Evolutionary conservation across 345 rosid species (phyloP), one percentile per base, ranked within the genome.

Genomic region (Erodium maritimum): DNA sequence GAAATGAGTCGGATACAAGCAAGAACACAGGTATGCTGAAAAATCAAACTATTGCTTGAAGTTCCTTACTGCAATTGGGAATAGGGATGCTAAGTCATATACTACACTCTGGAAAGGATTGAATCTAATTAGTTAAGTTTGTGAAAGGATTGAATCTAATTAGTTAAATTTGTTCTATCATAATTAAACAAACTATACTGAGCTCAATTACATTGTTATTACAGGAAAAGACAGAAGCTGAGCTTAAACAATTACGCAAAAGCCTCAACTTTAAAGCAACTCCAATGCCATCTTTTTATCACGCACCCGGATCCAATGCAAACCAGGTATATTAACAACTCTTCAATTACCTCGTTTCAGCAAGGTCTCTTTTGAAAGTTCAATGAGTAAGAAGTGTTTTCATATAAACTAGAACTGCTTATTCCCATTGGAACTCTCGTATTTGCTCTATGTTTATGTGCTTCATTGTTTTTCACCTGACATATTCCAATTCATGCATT

Each of bases 221-320:
- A 64, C 71, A 91, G 96, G 80, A 83, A 72, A 77, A 76, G 67
- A 75, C 68, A 5, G 75, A 85, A 60, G 86, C 82, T 54, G 91
- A 85, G 65, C 78, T 87, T 21, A 82, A 83, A 61, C 80, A 76
- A 50, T 58, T 80, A 52, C 74, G 96, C 53, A 82, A 78, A 67
- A 80, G 86, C 74, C 90, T 91, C 25, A 85, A 91, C 63, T 90
- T 91, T 61, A 87, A 83, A 69, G 95, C 97, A 57, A 79, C 71
- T 19, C 96, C 96, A 18, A 83, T 87, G 95, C 96, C 97, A 70
- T 80, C 88, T 57, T 91, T 91, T 74, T 87, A 91, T 67, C 81
- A 77, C 29, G 64, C 67, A 42, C 71, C 65, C 13, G 68, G 17
- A 19, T 77, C 79, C 45, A 70, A 54, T 48, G 78, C 70, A 65